Evolutionary conservation across 768 basidiomycete genomes (phyloP), one percentile per base, ranked within the genome.

Genomic region (Kwoniella botswanensis): DNA sequence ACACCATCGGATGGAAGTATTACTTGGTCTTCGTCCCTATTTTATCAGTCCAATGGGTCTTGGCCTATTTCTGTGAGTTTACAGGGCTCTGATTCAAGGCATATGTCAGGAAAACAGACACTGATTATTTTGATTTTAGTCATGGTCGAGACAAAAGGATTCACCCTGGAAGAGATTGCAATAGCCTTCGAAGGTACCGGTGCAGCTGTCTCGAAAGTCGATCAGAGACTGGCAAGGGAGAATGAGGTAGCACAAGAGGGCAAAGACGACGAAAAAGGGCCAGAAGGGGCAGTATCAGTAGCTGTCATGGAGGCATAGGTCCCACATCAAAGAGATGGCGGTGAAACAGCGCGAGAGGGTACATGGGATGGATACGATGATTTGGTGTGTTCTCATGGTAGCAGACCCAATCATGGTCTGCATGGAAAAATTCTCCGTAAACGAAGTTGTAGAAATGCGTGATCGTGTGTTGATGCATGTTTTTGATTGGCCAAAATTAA

Each of bases 151-250:
- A 77, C 77, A 26, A 72, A 71, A 22, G 72, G 75, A 3, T 71
- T 72, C 65, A 80, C 81, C 1, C 76, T 82, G 50, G 81, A 82
- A 60, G 78, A 82, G 60, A 73, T 79, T 57, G 61, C 75, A 6
- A 69, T 76, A 12, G 73, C 74, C 1, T 80, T 80, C 68, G 79
- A 80, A 55, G 46, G 46, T 50, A 50, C 46, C 60, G 73, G 67
- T 0, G 73, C 76, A 13, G 63, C 63, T 54, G 63, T 64, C 6
- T 46, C 63, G 12, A 22, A 54, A n/a, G 63, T 64, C 3, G 63
- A 64, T 24, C 24, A 42, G 4, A 46, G 62, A n/a, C 24, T 63
- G 26, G 46, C 46, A 42, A 60, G 59, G 59, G 43, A 43, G 59
- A 60, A 43, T 15, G 41, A 50, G 13, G 46, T 15, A 13, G 46